phyloP scores from a whole-genome alignment of 352 stramenopile species.

The Hyaloperonospora brassicae region DNA sequence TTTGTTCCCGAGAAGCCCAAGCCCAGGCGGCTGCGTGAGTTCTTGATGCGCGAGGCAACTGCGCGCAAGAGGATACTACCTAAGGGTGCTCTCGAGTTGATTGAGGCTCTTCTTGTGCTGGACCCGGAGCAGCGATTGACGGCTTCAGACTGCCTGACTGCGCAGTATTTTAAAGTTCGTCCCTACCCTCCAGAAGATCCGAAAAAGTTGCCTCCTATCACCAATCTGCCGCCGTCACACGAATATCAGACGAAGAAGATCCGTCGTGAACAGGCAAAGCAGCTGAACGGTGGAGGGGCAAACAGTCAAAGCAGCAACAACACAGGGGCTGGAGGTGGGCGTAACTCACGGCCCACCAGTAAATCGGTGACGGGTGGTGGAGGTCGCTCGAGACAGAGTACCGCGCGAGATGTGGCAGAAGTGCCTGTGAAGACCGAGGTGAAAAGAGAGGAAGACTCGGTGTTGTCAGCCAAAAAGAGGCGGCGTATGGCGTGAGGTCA shows the following conservation, averaged over 20 bases:
- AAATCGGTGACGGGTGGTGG: constrained; percentile 16
- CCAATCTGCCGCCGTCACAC: constrained; percentile 72
- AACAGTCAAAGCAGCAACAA: constrained; percentile 35
- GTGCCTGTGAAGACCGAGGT: constrained; percentile 25
- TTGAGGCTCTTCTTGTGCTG: constrained; percentile 91
- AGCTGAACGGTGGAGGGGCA: constrained; percentile 38
- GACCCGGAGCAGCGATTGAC: constrained; percentile 92
- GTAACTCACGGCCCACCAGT: constrained; percentile 18
- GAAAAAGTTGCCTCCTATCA: constrained; percentile 52
- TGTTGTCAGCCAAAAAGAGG: constrained; percentile 43
- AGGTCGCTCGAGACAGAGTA: constrained; percentile 13
- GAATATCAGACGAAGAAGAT: constrained; percentile 89
- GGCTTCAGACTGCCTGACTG: constrained; percentile 86
- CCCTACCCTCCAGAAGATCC: constrained; percentile 60
- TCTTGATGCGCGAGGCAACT: constrained; percentile 65
- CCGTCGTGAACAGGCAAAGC: constrained; percentile 73
- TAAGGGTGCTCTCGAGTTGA: constrained; percentile 86
- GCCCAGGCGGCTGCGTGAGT: constrained; percentile 53
- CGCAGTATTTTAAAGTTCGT: constrained; percentile 89
- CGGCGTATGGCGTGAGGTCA: constrained; percentile 39
- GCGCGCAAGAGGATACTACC: constrained; percentile 72
- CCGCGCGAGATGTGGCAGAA: constrained; percentile 15
- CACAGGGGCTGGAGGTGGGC: constrained; percentile 16
- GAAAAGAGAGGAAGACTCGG: constrained; percentile 23
- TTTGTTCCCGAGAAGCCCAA: constrained; percentile 80